Evolutionary conservation across 1,284 basidiomycete genomes (phyloP).

Genomic region (Apiotrichum veenhuisii): DNA sequence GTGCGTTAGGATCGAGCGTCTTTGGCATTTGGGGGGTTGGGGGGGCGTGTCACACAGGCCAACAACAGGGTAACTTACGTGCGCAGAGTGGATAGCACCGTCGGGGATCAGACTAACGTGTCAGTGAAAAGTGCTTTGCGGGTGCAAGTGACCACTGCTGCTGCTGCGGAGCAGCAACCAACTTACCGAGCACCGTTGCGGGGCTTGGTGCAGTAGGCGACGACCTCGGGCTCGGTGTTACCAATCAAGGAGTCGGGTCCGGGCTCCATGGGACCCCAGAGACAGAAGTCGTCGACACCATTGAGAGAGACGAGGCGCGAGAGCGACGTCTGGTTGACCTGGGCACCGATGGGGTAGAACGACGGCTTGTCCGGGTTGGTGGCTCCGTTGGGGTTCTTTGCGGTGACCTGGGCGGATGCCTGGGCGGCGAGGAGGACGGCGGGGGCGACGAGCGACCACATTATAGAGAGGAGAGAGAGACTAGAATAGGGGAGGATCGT

Average conservation of each 20-base stretch:
- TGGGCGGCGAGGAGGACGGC: conserved; percentile 11
- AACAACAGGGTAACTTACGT: conserved; percentile 24
- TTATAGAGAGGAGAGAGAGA: background rate
- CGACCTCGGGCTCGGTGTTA: conserved; percentile 44
- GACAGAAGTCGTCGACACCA: conserved; percentile 49
- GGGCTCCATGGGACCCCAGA: conserved; percentile 41
- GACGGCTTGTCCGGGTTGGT: conserved; percentile 46
- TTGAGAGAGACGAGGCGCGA: conserved; percentile 46
- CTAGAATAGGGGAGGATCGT: background rate
- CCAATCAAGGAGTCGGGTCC: conserved; percentile 42
- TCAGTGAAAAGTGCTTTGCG: conserved; percentile 7
- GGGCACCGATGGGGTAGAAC: conserved; percentile 37
- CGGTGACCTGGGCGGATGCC: conserved; percentile 31
- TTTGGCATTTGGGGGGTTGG: conserved; percentile 11
- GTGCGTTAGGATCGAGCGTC: background rate
- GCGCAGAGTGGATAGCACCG: conserved; percentile 42
- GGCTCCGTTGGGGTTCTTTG: conserved; percentile 41
- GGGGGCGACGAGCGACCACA: conserved; percentile 13
- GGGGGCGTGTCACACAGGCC: no score
- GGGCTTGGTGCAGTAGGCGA: conserved; percentile 44
- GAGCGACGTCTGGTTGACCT: conserved; percentile 47
- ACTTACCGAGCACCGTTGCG: conserved; percentile 37
- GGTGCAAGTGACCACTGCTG: no score
- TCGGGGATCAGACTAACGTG: conserved; percentile 44
- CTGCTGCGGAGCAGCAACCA: background rate